A percentile compares a stretch with the other conserved stretches of the same genome.
phyloP scores from a whole-genome alignment of 805 yeast genomes.

The Dipodascus geniculatus region DNA sequence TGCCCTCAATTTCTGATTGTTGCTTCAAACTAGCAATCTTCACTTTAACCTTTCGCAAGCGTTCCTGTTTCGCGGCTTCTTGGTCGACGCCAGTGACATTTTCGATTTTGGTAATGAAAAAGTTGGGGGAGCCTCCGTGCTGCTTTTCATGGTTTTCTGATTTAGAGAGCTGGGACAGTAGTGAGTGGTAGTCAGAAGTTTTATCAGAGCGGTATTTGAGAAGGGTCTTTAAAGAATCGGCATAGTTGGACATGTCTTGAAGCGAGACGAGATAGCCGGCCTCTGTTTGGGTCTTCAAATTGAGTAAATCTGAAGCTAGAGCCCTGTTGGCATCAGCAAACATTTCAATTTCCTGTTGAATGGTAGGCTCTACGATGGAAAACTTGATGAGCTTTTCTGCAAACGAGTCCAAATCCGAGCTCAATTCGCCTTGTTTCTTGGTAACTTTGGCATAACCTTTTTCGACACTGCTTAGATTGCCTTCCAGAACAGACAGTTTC shows the following conservation, averaged over 20 bases:
- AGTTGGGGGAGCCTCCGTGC: constrained; percentile 40
- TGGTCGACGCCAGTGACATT: constrained; percentile 54
- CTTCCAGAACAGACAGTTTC: constrained; percentile 72
- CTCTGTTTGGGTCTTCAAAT: constrained; percentile 46
- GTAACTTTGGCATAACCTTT: constrained; percentile 62
- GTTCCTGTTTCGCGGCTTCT: constrained; percentile 41
- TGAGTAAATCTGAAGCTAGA: constrained; percentile 31
- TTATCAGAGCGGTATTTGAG: constrained; percentile 82
- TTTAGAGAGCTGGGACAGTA: constrained; percentile 65
- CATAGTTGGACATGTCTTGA: constrained; percentile 78
- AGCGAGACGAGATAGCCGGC: constrained; percentile 71
- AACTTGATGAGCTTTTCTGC: constrained; percentile 58
- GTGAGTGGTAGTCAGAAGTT: constrained; percentile 79
- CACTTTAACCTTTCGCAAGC: constrained; percentile 37
- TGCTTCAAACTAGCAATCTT: constrained; percentile 37
- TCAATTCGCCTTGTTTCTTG: constrained; percentile 59
- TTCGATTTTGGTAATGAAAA: constrained; percentile 45
- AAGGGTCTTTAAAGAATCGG: constrained; percentile 49
- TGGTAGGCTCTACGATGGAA: constrained; percentile 42
- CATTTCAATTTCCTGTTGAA: constrained; percentile 27
- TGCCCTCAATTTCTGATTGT: constrained; percentile 41
- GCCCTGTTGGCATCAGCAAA: constrained; percentile 39
- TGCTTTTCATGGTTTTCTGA: constrained; percentile 50
- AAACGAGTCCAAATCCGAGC: constrained; percentile 61
- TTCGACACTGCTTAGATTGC: constrained; percentile 68